These are phyloP conservation scores for Geotrichum candidum DNA, from an alignment of 1,139 yeast species.

Conservation along the genomic window DNA sequence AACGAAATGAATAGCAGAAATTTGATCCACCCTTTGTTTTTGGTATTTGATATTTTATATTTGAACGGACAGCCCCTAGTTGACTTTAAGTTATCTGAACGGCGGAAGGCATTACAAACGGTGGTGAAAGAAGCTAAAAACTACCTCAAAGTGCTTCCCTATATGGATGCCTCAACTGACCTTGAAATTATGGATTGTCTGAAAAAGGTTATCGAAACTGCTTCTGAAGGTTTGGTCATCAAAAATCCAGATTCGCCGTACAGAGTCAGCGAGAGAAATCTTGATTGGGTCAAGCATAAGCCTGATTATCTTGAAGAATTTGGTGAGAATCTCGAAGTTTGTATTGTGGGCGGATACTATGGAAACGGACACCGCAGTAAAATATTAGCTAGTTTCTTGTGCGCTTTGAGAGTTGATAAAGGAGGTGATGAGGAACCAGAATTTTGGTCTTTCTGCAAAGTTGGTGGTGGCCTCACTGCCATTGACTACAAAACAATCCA, in stretches of 20 bases:
- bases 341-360: constrained; percentile 70
- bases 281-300: constrained; percentile 77
- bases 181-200: constrained; percentile 49
- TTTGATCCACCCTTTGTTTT: constrained; percentile 48
- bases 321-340: constrained; percentile 79
- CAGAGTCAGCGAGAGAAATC: constrained; percentile 51
- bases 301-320: constrained; percentile 85
- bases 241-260: constrained; percentile 61
- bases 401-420: constrained; percentile 53
- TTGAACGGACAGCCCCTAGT: constrained; percentile 61
- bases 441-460: constrained; percentile 63
- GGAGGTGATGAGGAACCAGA: constrained; percentile 24
- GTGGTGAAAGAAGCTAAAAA: constrained; percentile 39
- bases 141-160: constrained; percentile 52
- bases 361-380: constrained; percentile 49
- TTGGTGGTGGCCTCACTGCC: constrained; percentile 76
- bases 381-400: constrained; percentile 53
- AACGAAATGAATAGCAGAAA: constrained; percentile 31
- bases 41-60: constrained; percentile 66
- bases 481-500: constrained; percentile 58
- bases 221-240: constrained; percentile 75
- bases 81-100: constrained; percentile 46
- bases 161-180: constrained; percentile 40
- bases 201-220: constrained; percentile 50
- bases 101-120: constrained; percentile 49